Conservation (phyloP, 257 asterid genomes). For the Nicotiana sylvestris region DNA sequence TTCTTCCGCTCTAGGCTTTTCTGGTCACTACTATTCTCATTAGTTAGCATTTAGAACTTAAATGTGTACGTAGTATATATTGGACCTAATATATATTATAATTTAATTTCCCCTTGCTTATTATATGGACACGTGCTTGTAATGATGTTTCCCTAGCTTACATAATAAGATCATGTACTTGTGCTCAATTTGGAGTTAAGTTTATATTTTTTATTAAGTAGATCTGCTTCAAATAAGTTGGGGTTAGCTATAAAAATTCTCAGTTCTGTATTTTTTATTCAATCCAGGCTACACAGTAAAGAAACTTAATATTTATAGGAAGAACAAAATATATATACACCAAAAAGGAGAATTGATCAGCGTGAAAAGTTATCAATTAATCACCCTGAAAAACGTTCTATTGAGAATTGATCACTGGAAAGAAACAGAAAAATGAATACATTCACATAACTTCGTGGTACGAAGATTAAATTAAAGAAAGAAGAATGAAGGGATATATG, state of each 20-base stretch:
- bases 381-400: not conserved
- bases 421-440: not conserved
- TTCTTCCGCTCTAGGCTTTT: not conserved
- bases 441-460: not conserved
- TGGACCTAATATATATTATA: not conserved
- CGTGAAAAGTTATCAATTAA: no score
- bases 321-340: not conserved
- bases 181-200: not conserved
- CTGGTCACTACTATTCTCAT: not conserved
- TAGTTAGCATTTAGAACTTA: not conserved
- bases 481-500: no score
- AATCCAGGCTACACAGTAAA: no score
- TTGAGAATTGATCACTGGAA: not conserved
- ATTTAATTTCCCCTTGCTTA: not conserved
- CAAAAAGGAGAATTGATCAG: not conserved
- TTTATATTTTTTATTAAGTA: not conserved
- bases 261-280: no score
- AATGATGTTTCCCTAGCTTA: not conserved
- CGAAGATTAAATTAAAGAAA: no score
- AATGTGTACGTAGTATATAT: not conserved
- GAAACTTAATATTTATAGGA: not conserved
- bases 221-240: no score
- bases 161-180: not conserved
- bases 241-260: no score
- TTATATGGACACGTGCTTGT: not conserved